Percentiles rank a stretch among this genome's conserved stretches.
Conservation (phyloP, 495 filamentous ascomycete species). For the Penicillium diatomitis region DNA sequence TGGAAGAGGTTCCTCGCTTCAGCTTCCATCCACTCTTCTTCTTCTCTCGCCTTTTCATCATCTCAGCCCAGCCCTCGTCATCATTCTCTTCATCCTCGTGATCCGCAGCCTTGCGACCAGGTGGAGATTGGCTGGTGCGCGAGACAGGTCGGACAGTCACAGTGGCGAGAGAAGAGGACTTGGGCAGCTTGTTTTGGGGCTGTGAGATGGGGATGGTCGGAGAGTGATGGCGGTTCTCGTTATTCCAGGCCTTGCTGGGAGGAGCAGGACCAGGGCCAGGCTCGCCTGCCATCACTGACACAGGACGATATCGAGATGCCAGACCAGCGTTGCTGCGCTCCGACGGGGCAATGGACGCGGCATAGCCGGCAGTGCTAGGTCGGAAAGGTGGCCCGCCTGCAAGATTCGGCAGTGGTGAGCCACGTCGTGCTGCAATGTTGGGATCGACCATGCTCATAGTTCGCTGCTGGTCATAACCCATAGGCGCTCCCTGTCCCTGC, state of each 20-base stretch:
- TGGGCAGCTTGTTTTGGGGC: conserved; percentile 15
- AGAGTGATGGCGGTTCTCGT: conserved; percentile 31
- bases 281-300: conserved; percentile 46
- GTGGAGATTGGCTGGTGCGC: conserved; percentile 17
- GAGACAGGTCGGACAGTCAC: conserved; percentile 31
- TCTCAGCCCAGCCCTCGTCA: conserved; percentile 77
- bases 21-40: conserved; percentile 66
- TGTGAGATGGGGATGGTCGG: conserved; percentile 11
- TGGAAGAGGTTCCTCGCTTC: conserved; percentile 45
- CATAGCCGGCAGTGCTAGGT: conserved; percentile 41
- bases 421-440: conserved; percentile 48
- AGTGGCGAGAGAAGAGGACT: conserved; percentile 26
- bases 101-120: conserved; percentile 19
- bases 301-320: conserved; percentile 86
- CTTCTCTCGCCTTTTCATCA: conserved; percentile 75
- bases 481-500: conserved; percentile 14
- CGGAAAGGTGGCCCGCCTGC: conserved; percentile 18
- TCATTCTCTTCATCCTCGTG: conserved; percentile 59
- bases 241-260: conserved; percentile 38
- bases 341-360: conserved; percentile 77
- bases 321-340: conserved; percentile 90
- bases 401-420: conserved; percentile 23
- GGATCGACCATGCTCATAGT: conserved; percentile 61
- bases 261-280: conserved; percentile 40
- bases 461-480: neutral